Evolutionary conservation across 768 basidiomycete species (phyloP), one percentile per base, ranked within the genome.

Genomic region (Pleurotus giganteus): DNA sequence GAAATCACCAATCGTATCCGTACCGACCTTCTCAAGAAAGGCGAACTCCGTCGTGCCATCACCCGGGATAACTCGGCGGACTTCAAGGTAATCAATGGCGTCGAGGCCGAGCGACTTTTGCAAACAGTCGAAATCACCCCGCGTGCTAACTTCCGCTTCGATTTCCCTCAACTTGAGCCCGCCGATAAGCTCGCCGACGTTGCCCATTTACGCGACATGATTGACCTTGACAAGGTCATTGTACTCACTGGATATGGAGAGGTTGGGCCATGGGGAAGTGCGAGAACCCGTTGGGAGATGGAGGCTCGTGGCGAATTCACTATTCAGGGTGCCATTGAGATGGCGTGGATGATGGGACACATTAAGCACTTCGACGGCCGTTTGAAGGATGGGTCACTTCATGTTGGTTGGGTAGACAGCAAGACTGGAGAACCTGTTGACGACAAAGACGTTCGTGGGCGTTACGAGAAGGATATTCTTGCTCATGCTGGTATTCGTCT

Each of bases 251-350:
- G 97, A 58, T 98, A 92, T 69, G 96, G 90, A 28, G 97, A 99
- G 70, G 93, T 98, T 47, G 90, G 97, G 2, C 97, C 97, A 11
- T 99, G 96, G 95, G 97, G 97, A 60, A 94, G 92, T 66, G 90
- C 96, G 13, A 86, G 97, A 56, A 99, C 97, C 2, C 85, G 97
- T 56, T 99, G 97, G 97, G 97, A 99, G 75, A 98, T 99, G 94
- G 97, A 99, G 68, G 95, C 94, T 43, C 82, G 85, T 43, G 96
- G 97, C n/a, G 87, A 96, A 65, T 89, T 98, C 71, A 94, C 95
- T 1, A 95, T 98, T 62, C 89, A 97, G 69, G 97, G 97, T 17
- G 93, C 92, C 65, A 97, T 99, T 65, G 97, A 99, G 75, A 96
- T 99, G 91, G 95, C 96, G 2, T 99, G 96, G 95, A 87, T 98